Base-by-base conservation (phyloP, 1,139 yeast species). In the Yamadazyma taylorii region DNA sequence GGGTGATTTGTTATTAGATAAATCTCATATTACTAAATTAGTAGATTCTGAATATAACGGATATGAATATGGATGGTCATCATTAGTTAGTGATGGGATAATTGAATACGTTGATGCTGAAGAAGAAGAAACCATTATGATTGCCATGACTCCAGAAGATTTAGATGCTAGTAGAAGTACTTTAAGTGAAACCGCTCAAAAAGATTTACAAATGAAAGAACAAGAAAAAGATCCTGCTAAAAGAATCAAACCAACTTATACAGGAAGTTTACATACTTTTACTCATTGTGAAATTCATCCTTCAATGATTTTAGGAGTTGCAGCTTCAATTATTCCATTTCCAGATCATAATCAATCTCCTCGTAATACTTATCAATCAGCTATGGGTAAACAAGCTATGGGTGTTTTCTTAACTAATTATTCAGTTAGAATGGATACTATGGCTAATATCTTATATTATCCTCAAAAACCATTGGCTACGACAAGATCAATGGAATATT, bases 371-470 rank as follows among this genome's bases (percentile, higher is more conserved):
- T 92, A 92, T 67, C 98, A 92, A 71, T 89, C 96, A 59, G 98
- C 98, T 47, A 92, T 92, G 98, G 98, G 98, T 80, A 92, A 92
- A 66, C 99, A 92, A 70, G 99, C 99, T 42, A 92, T 92, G 98
- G 99, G 99, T 60, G 98, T 94, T n/a, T 90, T 88, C 64, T 75
- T 92, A 56, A 92, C 98, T 4, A 92, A 92, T 58, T 94, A 92
- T 61, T 79, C 85, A 39, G 96, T 90, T 36, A 87, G 99, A 70
- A 92, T 92, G 98, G 99, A 92, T 66, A 92, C 98, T 3, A 92
- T 94, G 98, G 97, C 98, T 12, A 92, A 92, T 55, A 90, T 92
- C 55, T 75, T 92, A 50, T 94, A 94, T 60, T 92, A 92, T 56
- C 99, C 99, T 32, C 99, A 92, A 63, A 94, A 92, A 63, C 98